A percentile compares a stretch with the other conserved stretches of the same genome.
Conservation (phyloP, 495 filamentous ascomycete species). For the Cryomyces minteri region DNA sequence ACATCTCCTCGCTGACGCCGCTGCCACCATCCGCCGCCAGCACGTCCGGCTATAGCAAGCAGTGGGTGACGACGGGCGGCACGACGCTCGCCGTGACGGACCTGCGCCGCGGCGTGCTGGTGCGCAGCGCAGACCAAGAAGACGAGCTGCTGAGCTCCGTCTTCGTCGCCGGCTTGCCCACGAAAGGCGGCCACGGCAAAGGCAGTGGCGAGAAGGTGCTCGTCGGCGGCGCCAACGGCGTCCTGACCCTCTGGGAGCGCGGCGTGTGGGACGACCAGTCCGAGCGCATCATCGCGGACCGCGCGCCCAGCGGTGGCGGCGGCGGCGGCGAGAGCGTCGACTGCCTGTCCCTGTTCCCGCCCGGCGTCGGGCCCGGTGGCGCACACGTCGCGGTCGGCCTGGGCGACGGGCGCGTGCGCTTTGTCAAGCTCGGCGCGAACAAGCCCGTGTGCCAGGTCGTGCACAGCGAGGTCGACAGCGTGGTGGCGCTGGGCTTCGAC, state of each 20-base stretch:
- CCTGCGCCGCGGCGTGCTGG: constrained; percentile 60
- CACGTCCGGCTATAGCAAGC: constrained; percentile 72
- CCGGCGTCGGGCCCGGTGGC: constrained; percentile 37
- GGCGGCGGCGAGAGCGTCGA: constrained; percentile 42
- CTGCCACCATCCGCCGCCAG: constrained; percentile 59
- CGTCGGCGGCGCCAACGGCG: constrained; percentile 60
- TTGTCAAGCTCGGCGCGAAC: constrained; percentile 37
- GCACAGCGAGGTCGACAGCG: constrained; percentile 66
- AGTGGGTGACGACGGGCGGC: constrained; percentile 83
- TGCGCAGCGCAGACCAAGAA: constrained; percentile 80
- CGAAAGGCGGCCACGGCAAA: constrained; percentile 27
- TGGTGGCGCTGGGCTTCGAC: constrained; percentile 64
- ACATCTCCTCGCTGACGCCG: constrained; percentile 74
- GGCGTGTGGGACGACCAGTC: constrained; percentile 91
- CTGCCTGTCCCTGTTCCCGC: constrained; percentile 42
- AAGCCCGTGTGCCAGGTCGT: constrained; percentile 38
- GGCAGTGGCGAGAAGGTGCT: constrained; percentile 56
- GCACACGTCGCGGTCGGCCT: constrained; percentile 59
- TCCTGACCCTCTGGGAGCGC: constrained; percentile 82
- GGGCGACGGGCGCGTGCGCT: constrained; percentile 46
- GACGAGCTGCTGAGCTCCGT: constrained; percentile 72
- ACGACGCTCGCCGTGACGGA: constrained; percentile 82
- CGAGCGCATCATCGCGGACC: constrained; percentile 59
- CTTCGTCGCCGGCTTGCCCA: constrained; percentile 48
- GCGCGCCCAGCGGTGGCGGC: constrained; percentile 25